Evolutionary conservation across 31 red algal species (phyloP), one percentile per base, ranked within the genome.

Genomic region (Odonthalia washingtoniensis): DNA sequence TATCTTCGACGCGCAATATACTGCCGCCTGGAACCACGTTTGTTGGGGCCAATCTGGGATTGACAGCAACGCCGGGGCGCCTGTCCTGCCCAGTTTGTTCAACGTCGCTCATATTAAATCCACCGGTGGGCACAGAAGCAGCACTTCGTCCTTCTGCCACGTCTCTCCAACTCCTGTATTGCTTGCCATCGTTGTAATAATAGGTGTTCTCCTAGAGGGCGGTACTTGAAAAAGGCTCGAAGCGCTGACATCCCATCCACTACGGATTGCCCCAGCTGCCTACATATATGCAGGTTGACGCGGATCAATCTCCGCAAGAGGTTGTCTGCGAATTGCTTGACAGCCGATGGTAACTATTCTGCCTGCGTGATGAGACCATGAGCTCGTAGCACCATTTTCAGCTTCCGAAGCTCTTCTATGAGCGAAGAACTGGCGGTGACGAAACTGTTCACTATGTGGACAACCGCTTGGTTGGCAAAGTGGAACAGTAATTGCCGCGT

Each of bases 261-360:
- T 12, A 77, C 74, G 67, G 67, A 72, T 28, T 17, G 67, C 67
- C 67, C 21, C 67, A n/a, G n/a, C n/a, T n/a, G n/a, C n/a, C n/a
- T 28, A 30, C 67, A 30, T 16, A 72, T 72, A 12, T 72, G 67
- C 67, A 72, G 18, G 72, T 87, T 72, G 5, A 46, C 83, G n/a
- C 30, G 36, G n/a, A 33, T 34, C 65, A 75, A 87, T 2, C 70
- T 42, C 73, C 72, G 69, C 65, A 66, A 72, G 0, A 84, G 30
- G 2, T 24, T 28, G 40, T 84, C 35, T 9, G 81, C 81, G 43
- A 76, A 87, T 3, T 60, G 37, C 44, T 87, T 87, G 5, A 66
- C 83, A 0, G 36, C 72, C 34, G 83, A 87, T 1, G 70, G 83
- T 0, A 77, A 9, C 77, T 32, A 81, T 27, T 81, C 46, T 27